Conservation (phyloP, 345 rosid genomes). For the Citrus mangshanensis region DNA sequence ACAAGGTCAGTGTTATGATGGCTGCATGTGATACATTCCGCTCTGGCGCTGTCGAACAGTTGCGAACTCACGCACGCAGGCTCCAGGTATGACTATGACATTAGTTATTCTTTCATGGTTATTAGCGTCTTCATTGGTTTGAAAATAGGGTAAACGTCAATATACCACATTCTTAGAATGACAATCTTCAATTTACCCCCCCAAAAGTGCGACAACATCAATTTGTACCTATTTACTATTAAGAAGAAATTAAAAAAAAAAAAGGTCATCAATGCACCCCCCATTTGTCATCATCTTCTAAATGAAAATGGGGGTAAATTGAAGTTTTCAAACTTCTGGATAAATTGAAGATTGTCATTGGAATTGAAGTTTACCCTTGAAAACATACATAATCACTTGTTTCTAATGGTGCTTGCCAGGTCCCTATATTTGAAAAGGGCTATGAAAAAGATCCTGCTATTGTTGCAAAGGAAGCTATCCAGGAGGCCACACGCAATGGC, state of each 20-base stretch:
- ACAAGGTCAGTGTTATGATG: constrained; percentile 90
- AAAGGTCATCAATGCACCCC: too few relatives aligned
- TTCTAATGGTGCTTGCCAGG: constrained; percentile 35
- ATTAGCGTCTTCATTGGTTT: not conserved
- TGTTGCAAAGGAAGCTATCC: constrained; percentile 98
- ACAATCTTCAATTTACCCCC: not conserved
- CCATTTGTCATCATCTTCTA: too few relatives aligned
- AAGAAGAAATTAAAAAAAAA: too few relatives aligned
- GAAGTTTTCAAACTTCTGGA: too few relatives aligned
- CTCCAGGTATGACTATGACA: constrained; percentile 63
- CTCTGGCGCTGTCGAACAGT: constrained; percentile 98
- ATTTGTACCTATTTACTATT: too few relatives aligned
- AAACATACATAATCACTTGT: not conserved
- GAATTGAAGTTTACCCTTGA: too few relatives aligned
- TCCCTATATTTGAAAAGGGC: constrained; percentile 97
- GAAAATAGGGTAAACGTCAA: not conserved
- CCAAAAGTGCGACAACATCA: too few relatives aligned
- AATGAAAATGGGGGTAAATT: too few relatives aligned
- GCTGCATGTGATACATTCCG: constrained; percentile 99
- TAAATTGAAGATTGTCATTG: too few relatives aligned
- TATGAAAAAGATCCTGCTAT: constrained; percentile 97
- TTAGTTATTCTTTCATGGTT: not conserved
- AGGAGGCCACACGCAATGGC: constrained; percentile 80
- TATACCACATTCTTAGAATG: too few relatives aligned
- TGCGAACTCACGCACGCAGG: constrained; percentile 96